These are phyloP conservation scores for Eremochloa ophiuroides DNA, from an alignment of 176 grass and related monocot genomes.

Conservation along the genomic window DNA sequence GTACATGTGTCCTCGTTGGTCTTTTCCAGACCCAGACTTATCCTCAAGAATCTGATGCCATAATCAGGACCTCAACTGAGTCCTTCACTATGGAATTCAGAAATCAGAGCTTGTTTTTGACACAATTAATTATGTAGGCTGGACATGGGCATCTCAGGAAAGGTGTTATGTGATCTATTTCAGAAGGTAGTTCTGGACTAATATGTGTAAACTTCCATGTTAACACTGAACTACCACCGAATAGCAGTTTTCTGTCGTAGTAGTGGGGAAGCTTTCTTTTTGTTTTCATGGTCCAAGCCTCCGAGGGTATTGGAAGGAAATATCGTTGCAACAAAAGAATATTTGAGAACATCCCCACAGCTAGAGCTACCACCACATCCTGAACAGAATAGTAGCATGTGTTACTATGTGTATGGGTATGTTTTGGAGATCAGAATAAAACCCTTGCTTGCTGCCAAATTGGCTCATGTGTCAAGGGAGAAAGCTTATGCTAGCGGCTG, in stretches of 20 bases:
- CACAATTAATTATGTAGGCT: neutral
- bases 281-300: neutral
- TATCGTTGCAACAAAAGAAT: neutral
- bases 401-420: neutral
- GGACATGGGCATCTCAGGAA: neutral
- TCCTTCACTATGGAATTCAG: neutral
- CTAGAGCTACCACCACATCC: neutral
- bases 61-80: too few relatives aligned
- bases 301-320: slow-evolving; percentile 24
- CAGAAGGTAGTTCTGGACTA: neutral
- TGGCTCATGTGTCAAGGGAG: neutral
- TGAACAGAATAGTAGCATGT: slow-evolving; percentile 8
- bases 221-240: neutral
- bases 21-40: neutral
- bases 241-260: slow-evolving; percentile 1
- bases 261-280: neutral
- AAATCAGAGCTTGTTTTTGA: neutral
- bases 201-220: neutral
- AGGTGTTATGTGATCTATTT: neutral
- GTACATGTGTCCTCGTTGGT: too few relatives aligned
- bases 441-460: neutral
- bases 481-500: neutral
- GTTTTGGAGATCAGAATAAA: neutral
- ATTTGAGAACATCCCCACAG: slow-evolving; percentile 7
- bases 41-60: too few relatives aligned